Evolutionary conservation across 768 basidiomycete genomes (phyloP), one percentile per base, ranked within the genome.

Genomic region (Lactarius sanguifluus): DNA sequence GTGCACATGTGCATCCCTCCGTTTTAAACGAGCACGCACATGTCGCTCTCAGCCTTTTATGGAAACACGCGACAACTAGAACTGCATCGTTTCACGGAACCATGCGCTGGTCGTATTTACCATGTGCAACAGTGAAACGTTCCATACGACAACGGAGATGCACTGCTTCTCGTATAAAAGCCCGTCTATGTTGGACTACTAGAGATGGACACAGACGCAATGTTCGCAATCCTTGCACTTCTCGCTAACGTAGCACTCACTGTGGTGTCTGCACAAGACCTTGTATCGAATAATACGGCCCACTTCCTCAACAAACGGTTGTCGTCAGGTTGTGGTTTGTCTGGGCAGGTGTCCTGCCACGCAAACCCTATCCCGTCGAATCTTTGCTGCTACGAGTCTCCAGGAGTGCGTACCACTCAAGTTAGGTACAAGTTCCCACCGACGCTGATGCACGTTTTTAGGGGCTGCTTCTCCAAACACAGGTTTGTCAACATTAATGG

Each of bases 351-450:
- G 25, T 89, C 88, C 34, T 90, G 89, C 75, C 80, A 81, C 59
- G 84, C 83, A 67, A 78, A 81, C 1, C 76, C 83, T 1, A 62
- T 74, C 0, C 79, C 81, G 56, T 75, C 79, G 2, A 74, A 78
- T 58, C 59, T 72, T 8, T 91, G 89, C 73, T 91, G 90, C 73
- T 86, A 85, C 65, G 87, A 90, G 75, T 74, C 79, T 28, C 88
- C 88, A 20, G 83, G 87, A 65, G 87, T 90, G 71, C 61, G 84
- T 79, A 38, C 36, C 36, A 12, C 36, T 38, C 43, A 10, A 41
- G 8, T 58, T 41, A 20, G 45, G 43, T 57, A 28, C 50, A 55
- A 36, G 16, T 52, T 13, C 18, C 23, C 15, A 7, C 32, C 57
- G 5, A 47, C 25, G 43, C 32, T 57, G 6, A 64, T 40, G 56